A percentile compares a stretch with the other conserved stretches of the same genome.
Conservation (phyloP, 1,284 basidiomycete genomes). For the Xerocomus amazonicus region DNA sequence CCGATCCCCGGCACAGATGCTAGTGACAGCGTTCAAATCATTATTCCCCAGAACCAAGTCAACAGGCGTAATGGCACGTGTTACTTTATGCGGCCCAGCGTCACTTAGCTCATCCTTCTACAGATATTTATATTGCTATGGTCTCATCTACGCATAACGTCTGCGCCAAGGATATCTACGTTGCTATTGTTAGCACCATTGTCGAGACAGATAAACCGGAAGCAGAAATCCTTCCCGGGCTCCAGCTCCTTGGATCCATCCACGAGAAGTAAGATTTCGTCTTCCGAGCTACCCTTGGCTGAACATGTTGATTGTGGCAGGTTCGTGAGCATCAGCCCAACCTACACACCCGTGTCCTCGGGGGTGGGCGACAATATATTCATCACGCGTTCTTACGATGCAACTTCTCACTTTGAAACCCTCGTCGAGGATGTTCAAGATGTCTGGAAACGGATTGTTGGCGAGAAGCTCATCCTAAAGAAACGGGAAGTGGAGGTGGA, state of each 20-base stretch:
- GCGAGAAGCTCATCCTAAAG: constrained; percentile 75
- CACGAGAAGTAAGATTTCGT: constrained; percentile 75
- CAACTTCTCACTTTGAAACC: constrained; percentile 98
- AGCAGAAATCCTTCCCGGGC: constrained; percentile 87
- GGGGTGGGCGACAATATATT: constrained; percentile 89
- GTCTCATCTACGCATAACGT: constrained; percentile 98
- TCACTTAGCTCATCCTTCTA: constrained; percentile 7
- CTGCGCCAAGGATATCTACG: constrained; percentile 90
- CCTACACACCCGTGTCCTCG: constrained; percentile 86
- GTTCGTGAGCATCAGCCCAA: constrained; percentile 85
- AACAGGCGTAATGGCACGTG: constrained; percentile 85
- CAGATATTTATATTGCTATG: constrained; percentile 98
- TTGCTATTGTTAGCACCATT: constrained; percentile 98
- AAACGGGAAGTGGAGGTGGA: constrained; percentile 74
- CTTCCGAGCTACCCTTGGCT: constrained; percentile 5
- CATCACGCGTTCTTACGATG: constrained; percentile 97
- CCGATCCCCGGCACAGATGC: constrained; percentile 98
- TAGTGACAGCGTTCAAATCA: constrained; percentile 92
- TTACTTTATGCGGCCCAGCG: constrained; percentile 5
- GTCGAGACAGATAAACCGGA: constrained; percentile 96
- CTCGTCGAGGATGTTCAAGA: constrained; percentile 93
- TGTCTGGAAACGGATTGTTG: constrained; percentile 86
- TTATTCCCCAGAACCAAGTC: constrained; percentile 99
- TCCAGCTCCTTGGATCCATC: constrained; percentile 90
- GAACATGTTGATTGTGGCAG: constrained; percentile 39